These are phyloP conservation scores for Acarospora socialis DNA, from an alignment of 2,329 filamentous ascomycete species.

Conservation along the genomic window DNA sequence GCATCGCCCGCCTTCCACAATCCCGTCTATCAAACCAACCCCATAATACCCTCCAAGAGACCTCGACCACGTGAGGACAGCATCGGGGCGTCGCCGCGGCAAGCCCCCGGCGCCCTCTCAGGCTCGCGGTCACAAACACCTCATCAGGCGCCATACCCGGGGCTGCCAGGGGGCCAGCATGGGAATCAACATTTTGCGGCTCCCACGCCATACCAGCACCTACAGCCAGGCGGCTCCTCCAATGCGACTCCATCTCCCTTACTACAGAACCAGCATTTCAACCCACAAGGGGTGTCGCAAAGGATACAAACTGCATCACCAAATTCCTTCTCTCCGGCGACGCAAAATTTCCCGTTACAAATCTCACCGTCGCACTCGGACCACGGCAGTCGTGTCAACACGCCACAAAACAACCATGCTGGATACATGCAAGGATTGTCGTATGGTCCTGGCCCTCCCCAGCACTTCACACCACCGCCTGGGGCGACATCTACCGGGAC, in stretches of 20 bases:
- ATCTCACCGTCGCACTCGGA: constrained; percentile 66
- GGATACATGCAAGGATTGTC: constrained; percentile 42
- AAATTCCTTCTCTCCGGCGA: constrained; percentile 71
- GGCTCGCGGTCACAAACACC: constrained; percentile 87
- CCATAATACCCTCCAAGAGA: constrained; percentile 81
- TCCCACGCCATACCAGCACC: constrained; percentile 62
- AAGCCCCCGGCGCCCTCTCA: constrained; percentile 57
- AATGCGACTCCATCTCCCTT: constrained; percentile 89
- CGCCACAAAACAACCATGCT: constrained; percentile 52
- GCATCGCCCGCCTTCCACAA: constrained; percentile 66
- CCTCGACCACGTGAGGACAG: constrained; percentile 70
- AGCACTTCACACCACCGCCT: constrained; percentile 28
- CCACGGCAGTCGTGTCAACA: constrained; percentile 49
- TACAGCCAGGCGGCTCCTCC: constrained; percentile 64
- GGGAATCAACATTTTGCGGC: constrained; percentile 48
- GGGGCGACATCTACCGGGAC: constrained; percentile 25
- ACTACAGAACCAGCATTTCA: constrained; percentile 64
- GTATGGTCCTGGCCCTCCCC: constrained; percentile 26
- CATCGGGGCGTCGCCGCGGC: constrained; percentile 66
- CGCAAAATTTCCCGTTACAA: constrained; percentile 56
- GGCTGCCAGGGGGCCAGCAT: constrained; percentile 53
- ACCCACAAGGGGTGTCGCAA: constrained; percentile 53
- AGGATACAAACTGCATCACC: constrained; percentile 85
- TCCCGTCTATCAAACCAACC: constrained; percentile 67
- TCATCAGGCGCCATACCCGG: constrained; percentile 58